These are phyloP conservation scores for Delphinella strobiligena DNA, from an alignment of 2,329 filamentous ascomycete species.

Conservation along the genomic window DNA sequence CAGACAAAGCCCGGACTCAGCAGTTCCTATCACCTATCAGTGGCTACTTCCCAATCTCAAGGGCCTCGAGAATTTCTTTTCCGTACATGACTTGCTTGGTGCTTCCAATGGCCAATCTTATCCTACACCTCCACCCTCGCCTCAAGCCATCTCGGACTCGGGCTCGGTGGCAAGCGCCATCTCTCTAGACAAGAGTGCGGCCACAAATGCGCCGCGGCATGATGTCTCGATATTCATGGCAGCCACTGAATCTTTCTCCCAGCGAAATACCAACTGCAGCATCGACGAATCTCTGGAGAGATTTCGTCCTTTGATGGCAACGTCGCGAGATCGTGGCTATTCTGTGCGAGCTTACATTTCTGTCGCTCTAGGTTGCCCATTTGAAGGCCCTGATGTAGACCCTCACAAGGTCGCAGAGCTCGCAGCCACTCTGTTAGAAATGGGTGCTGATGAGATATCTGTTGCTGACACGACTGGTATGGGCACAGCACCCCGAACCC, in stretches of 20 bases:
- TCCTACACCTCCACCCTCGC: conserved; percentile 30
- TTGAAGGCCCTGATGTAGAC: conserved; percentile 50
- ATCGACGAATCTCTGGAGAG: conserved; percentile 60
- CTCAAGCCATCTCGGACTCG: conserved; percentile 23
- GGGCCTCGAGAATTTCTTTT: conserved; percentile 53
- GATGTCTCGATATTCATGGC: conserved; percentile 73
- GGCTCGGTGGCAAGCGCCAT: too few species aligned
- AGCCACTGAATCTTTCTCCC: conserved; percentile 68
- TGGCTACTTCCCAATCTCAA: conserved; percentile 70
- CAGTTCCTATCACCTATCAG: conserved; percentile 54
- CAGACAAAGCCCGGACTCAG: conserved; percentile 41
- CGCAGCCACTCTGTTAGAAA: conserved; percentile 57
- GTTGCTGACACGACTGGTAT: conserved; percentile 86
- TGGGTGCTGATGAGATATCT: conserved; percentile 83
- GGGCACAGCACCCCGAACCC: conserved; percentile 64
- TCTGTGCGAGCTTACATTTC: conserved; percentile 70
- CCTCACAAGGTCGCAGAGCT: conserved; percentile 50
- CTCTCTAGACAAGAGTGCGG: too few species aligned
- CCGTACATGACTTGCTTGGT: conserved; percentile 39
- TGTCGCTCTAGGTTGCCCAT: conserved; percentile 70
- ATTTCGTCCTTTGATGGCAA: conserved; percentile 58
- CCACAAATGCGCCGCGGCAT: conserved; percentile 39
- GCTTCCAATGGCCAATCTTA: conserved; percentile 31
- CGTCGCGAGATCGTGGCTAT: conserved; percentile 52
- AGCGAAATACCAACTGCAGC: conserved; percentile 71